These are phyloP conservation scores for Tetragonia tetragonoides DNA, from an alignment of 148 eudicot species.

Conservation along the genomic window DNA sequence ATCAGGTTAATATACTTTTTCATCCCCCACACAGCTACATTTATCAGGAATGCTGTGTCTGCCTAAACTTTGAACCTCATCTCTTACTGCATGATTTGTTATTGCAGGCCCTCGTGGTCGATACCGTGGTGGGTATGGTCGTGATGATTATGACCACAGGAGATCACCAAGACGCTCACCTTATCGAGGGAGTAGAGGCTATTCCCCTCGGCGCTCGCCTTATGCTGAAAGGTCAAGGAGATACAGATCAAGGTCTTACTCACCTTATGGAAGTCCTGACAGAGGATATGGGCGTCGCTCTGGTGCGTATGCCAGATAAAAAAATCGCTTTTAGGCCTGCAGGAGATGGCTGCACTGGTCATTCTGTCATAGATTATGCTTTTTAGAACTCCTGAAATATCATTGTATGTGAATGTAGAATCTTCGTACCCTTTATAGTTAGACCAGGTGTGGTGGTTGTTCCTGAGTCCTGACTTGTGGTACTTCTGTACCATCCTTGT, in stretches of 20 bases:
- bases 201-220: slow-evolving; percentile 78
- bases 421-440: slow-evolving; percentile 7
- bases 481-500: background rate
- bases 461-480: background rate
- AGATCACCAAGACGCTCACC: slow-evolving; percentile 95
- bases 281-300: slow-evolving; percentile 75
- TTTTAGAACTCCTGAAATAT: background rate
- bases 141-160: slow-evolving; percentile 74
- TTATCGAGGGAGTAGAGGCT: slow-evolving; percentile 69
- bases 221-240: slow-evolving; percentile 89
- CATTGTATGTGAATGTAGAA: slow-evolving; percentile 17
- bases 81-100: background rate
- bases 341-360: background rate
- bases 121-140: slow-evolving; percentile 63
- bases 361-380: background rate
- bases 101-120: slow-evolving; percentile 63
- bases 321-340: background rate
- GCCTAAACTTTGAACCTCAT: background rate
- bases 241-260: slow-evolving; percentile 82
- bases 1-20: slow-evolving; percentile 32
- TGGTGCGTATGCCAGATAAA: slow-evolving; percentile 44
- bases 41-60: background rate
- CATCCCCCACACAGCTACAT: background rate
- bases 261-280: slow-evolving; percentile 73
- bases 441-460: background rate